phyloP scores from a whole-genome alignment of 768 basidiomycete species.

The Tricholoma sp. region DNA sequence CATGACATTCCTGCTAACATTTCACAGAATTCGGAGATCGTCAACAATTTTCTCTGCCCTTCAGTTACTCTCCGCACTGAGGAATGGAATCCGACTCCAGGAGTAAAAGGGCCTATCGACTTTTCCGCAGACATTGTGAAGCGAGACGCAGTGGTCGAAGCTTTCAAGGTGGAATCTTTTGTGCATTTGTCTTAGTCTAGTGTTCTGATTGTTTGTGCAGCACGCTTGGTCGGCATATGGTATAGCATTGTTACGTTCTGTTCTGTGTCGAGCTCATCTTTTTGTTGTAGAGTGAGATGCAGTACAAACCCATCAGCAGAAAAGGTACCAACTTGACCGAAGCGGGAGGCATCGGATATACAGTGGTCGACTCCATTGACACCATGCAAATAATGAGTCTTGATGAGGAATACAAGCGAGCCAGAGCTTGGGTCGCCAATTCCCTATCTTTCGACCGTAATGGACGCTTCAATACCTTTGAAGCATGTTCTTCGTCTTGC shows the following conservation, averaged over 20 bases:
- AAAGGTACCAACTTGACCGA: constrained; percentile 72
- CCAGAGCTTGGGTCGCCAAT: constrained; percentile 61
- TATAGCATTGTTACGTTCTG: neutral
- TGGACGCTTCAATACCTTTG: constrained; percentile 81
- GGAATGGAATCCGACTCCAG: neutral
- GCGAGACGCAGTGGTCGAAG: constrained; percentile 44
- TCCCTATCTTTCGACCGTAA: constrained; percentile 75
- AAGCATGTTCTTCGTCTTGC: constrained; percentile 43
- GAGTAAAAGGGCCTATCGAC: neutral
- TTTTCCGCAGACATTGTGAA: no score
- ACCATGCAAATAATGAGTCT: constrained; percentile 87
- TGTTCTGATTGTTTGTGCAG: constrained; percentile 32
- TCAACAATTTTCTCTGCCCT: neutral
- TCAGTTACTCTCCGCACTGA: neutral
- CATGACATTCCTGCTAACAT: no score
- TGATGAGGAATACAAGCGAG: constrained; percentile 71
- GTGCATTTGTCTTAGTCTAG: neutral
- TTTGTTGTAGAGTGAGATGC: constrained; percentile 72
- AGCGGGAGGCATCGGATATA: constrained; percentile 83
- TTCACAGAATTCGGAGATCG: neutral
- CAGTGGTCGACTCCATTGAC: constrained; percentile 84
- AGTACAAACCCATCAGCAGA: constrained; percentile 81
- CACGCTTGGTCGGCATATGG: constrained; percentile 88
- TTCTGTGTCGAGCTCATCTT: neutral
- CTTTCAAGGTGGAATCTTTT: constrained; percentile 61